Percentiles rank a stretch among this genome's conserved stretches.
Evolutionary conservation across 2,329 filamentous ascomycete genomes (phyloP).

Genomic region (Didymella lethalis): DNA sequence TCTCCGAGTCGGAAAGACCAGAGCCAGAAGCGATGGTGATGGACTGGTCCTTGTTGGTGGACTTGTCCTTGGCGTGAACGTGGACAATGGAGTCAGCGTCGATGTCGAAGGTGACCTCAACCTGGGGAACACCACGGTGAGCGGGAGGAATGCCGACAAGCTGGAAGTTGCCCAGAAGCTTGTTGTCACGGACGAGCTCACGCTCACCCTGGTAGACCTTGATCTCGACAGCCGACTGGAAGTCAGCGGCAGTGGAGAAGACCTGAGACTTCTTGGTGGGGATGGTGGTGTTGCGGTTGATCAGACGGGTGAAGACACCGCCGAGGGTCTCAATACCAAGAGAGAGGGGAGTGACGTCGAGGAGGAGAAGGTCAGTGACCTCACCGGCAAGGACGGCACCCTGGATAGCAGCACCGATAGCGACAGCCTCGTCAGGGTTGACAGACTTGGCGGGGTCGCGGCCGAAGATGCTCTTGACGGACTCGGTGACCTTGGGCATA

Average conservation of each 20-base stretch:
- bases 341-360: slow-evolving; percentile 94
- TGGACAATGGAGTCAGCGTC: slow-evolving; percentile 98
- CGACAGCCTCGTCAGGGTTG: slow-evolving; percentile 97
- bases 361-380: slow-evolving; percentile 92
- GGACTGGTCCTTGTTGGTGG: slow-evolving; percentile 98
- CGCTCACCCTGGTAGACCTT: slow-evolving; percentile 99
- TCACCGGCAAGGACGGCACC: slow-evolving; percentile 96
- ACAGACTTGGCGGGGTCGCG: slow-evolving; percentile 97
- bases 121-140: slow-evolving; percentile 93
- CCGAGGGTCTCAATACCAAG: slow-evolving; percentile 98
- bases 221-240: slow-evolving; percentile 98
- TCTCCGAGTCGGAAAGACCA: slow-evolving; percentile 92
- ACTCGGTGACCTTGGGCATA: slow-evolving; percentile 98
- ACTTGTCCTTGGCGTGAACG: slow-evolving; percentile 98
- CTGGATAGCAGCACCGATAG: slow-evolving; percentile 96
- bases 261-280: slow-evolving; percentile 99
- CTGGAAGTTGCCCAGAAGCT: slow-evolving; percentile 99
- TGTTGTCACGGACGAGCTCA: slow-evolving; percentile 98
- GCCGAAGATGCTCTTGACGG: slow-evolving; percentile 95
- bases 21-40: slow-evolving; percentile 99
- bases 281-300: slow-evolving; percentile 99
- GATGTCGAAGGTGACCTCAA: slow-evolving; percentile 99
- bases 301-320: slow-evolving; percentile 96
- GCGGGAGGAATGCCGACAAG: slow-evolving; percentile 95
- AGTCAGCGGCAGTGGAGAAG: slow-evolving; percentile 97